phyloP scores from a whole-genome alignment of 371 early-diverging fungal genomes.

The Mucor lusitanicus region DNA sequence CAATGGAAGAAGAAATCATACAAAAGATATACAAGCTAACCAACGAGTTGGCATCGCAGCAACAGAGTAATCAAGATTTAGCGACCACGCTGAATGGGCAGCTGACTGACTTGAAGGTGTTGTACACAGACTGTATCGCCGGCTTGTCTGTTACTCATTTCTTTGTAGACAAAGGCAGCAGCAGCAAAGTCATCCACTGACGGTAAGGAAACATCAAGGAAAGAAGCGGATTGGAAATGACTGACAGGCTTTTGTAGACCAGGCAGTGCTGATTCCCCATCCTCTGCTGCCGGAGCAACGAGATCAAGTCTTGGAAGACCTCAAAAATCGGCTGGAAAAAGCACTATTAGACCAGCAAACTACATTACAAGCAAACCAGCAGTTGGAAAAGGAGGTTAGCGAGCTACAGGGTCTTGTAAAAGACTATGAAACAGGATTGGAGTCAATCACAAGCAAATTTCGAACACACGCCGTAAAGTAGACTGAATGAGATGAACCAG shows the following conservation, averaged over 20 bases:
- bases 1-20: constrained; percentile 38
- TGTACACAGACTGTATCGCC: background rate
- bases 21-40: constrained; percentile 34
- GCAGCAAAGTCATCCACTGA: constrained; percentile 2
- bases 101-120: constrained; percentile 34
- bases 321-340: constrained; percentile 10
- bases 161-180: constrained; percentile 15
- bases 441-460: constrained; percentile 33
- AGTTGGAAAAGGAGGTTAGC: constrained; percentile 29
- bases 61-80: constrained; percentile 38
- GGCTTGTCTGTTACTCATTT: background rate
- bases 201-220: background rate
- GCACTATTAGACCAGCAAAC: constrained; percentile 21
- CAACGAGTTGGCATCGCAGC: constrained; percentile 33
- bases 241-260: background rate
- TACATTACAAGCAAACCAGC: constrained; percentile 16
- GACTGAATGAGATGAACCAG: background rate
- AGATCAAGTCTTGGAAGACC: constrained; percentile 20
- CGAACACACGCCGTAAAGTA: constrained; percentile 31
- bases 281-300: constrained; percentile 16
- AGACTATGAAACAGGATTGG: constrained; percentile 37
- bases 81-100: constrained; percentile 23
- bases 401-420: constrained; percentile 32
- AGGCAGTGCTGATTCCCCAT: background rate
- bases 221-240: background rate